Percentiles rank a stretch among this genome's conserved stretches.
Evolutionary conservation across 2,329 filamentous ascomycete genomes (phyloP).

Genomic region (Aspergillus vadensis): DNA sequence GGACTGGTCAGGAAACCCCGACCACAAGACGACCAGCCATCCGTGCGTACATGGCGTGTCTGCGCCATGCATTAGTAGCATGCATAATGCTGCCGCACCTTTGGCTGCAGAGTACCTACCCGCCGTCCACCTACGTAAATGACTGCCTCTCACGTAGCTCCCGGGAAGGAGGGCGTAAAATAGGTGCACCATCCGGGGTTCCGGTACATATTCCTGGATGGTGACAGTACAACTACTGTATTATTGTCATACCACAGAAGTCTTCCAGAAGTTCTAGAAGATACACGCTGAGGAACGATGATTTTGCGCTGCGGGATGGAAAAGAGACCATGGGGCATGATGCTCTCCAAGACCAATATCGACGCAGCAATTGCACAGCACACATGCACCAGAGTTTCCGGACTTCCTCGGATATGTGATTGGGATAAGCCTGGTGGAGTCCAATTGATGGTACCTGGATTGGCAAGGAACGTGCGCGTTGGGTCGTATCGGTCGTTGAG

Average conservation of each 20-base stretch:
- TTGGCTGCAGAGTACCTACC: neutral
- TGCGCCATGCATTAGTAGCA: neutral
- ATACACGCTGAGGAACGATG: neutral
- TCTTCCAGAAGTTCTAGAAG: neutral
- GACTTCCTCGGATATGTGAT: neutral
- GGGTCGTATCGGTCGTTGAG: neutral
- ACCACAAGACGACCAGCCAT: neutral
- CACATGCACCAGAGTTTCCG: neutral
- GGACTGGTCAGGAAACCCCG: neutral
- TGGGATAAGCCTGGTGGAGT: neutral
- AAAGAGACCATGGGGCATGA: neutral
- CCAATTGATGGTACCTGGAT: neutral
- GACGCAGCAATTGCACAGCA: neutral
- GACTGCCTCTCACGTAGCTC: neutral
- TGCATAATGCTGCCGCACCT: neutral
- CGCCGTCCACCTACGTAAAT: slow-evolving; percentile 2
- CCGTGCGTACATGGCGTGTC: slow-evolving; percentile 3
- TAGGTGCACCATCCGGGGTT: neutral
- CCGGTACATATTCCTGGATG: neutral
- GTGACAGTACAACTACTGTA: neutral
- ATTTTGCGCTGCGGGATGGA: neutral
- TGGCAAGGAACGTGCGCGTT: neutral
- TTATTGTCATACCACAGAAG: neutral
- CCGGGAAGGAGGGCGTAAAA: neutral
- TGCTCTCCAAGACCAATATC: neutral